A percentile compares a stretch with the other conserved stretches of the same genome.
Evolutionary conservation across 164 flowering plant species (phyloP).

Genomic region (Euptelea pleiosperma): DNA sequence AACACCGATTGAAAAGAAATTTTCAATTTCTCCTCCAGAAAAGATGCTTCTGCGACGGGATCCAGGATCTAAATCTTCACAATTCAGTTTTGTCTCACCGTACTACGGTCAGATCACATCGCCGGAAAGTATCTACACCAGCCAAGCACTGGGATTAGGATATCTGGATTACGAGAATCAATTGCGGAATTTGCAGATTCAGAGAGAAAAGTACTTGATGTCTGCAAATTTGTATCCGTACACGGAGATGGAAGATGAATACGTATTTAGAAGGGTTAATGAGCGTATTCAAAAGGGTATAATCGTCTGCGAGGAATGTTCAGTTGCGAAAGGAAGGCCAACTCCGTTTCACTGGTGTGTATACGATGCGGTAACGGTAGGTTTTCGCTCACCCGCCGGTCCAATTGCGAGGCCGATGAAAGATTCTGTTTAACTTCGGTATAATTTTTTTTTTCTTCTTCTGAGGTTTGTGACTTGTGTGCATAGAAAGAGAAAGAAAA

Average conservation of each 20-base stretch:
- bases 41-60: conserved; percentile 24
- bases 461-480: background rate
- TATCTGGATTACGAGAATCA: conserved; percentile 14
- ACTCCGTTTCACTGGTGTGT: conserved; percentile 49
- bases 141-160: conserved; percentile 4
- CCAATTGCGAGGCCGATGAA: conserved; percentile 50
- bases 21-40: conserved; percentile 11
- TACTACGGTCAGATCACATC: conserved; percentile 1
- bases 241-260: background rate
- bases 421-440: too few relatives aligned
- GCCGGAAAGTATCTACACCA: conserved; percentile 10
- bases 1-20: background rate
- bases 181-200: conserved; percentile 18
- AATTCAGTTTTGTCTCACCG: background rate
- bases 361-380: conserved; percentile 34
- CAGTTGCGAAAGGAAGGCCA: conserved; percentile 17
- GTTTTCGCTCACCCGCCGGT: conserved; percentile 42
- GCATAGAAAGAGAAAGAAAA: too few relatives aligned
- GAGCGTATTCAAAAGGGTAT: background rate
- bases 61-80: conserved; percentile 1
- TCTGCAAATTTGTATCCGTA: conserved; percentile 16
- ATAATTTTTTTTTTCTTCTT: background rate
- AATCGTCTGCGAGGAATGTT: conserved; percentile 35
- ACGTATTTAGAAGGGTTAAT: background rate
- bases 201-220: conserved; percentile 31